A percentile compares a stretch with the other conserved stretches of the same genome.
Evolutionary conservation across 176 grass and related monocot genomes (phyloP).

Genomic region (Dactylis glomerata): DNA sequence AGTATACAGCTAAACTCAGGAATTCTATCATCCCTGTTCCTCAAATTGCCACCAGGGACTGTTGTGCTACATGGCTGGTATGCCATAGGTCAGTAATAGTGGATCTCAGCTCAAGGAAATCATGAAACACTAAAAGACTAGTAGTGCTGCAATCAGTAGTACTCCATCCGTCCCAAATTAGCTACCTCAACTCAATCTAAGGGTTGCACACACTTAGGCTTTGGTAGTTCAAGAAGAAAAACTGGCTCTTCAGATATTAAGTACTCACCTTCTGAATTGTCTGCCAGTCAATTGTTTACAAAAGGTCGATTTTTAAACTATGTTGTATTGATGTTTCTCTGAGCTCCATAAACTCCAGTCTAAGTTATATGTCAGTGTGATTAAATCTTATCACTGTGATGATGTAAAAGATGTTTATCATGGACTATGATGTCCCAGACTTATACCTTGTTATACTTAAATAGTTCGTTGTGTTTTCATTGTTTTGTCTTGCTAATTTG

Average conservation of each 20-base stretch:
- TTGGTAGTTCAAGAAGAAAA: neutral
- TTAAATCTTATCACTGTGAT: neutral
- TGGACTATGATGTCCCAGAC: neutral
- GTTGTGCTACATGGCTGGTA: neutral
- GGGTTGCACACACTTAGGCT: neutral
- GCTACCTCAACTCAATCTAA: neutral
- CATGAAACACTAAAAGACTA: neutral
- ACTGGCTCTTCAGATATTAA: neutral
- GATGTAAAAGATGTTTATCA: too few species aligned
- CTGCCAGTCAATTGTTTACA: neutral
- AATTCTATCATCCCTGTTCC: neutral
- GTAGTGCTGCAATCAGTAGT: neutral
- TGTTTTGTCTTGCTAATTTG: neutral
- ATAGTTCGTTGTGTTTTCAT: neutral
- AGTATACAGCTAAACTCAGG: neutral
- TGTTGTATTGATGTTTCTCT: neutral
- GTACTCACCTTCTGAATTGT: neutral
- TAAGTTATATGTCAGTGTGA: neutral
- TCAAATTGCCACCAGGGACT: neutral
- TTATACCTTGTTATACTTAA: neutral
- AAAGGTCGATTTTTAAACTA: neutral
- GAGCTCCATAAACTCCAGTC: neutral
- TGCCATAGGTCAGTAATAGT: neutral
- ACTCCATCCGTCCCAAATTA: too few species aligned
- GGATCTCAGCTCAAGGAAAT: neutral